Evolutionary conservation across 2,329 filamentous ascomycete species (phyloP).

Genomic region (Neofusicoccum umdonicola): DNA sequence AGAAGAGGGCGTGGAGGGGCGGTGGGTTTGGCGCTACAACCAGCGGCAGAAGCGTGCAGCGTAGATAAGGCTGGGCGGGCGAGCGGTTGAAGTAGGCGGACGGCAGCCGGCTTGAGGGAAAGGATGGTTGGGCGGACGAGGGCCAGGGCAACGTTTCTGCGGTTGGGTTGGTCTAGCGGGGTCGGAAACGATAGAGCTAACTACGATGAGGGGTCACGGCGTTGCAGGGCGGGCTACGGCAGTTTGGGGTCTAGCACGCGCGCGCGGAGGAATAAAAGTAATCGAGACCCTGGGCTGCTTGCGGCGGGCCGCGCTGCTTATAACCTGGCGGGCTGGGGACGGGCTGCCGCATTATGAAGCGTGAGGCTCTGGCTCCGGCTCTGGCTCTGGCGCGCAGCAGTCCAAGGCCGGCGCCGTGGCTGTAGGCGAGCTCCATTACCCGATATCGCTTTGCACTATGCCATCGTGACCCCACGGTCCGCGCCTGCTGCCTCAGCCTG

Average conservation of each 20-base stretch:
- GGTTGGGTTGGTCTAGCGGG: conserved; percentile 5
- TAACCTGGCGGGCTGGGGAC: background rate
- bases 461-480: conserved; percentile 10
- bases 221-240: background rate
- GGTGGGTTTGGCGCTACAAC: background rate
- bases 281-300: background rate
- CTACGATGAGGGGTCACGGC: conserved; percentile 5
- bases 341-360: conserved; percentile 4
- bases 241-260: background rate
- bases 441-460: conserved; percentile 6
- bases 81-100: conserved; percentile 2
- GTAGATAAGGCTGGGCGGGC: background rate
- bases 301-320: background rate
- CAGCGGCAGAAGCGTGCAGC: background rate
- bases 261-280: background rate
- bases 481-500: background rate
- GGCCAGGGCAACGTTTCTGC: background rate
- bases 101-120: conserved; percentile 1
- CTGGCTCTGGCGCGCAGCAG: background rate
- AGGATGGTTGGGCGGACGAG: conserved; percentile 7
- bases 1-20: background rate
- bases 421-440: conserved; percentile 11
- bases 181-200: conserved; percentile 5
- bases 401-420: conserved; percentile 10
- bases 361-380: background rate